Evolutionary conservation across 352 stramenopile species (phyloP), one percentile per base, ranked within the genome.

Genomic region (Globisporangium okanoganense): DNA sequence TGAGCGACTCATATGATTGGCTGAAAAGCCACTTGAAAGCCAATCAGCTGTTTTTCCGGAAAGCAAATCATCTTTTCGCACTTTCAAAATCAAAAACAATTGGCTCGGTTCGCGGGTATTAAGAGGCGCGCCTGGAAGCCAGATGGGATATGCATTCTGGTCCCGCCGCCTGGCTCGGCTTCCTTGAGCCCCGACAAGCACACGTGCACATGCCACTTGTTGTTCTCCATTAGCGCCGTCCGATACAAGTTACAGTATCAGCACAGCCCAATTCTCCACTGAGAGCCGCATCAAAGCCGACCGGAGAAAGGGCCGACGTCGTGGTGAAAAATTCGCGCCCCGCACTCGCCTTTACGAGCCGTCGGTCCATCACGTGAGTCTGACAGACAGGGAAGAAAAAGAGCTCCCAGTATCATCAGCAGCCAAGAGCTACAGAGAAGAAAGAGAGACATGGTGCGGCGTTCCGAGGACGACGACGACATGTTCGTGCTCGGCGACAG

Each of bases 401-500:
- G 36, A 41, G 36, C 36, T 9, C 36, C 36, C 36, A 41, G 4
- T 35, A 35, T 35, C 29, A 35, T 8, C 29, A 35, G 7, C 3
- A 35, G 29, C 36, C 12, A 41, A 9, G 36, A 41, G 36, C 36
- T 41, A 41, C 36, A 41, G 2, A 53, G 25, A 53, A 50, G 43
- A 27, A 52, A 22, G 47, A 31, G n/a, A n/a, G n/a, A 29, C 14
- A 53, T 29, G 14, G 7, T 5, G 24, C 24, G 41, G 41, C n/a
- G 7, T 9, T 22, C 41, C 12, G n/a, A 25, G 8, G 16, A 14
- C 4, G 27, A 58, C 33, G 70, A 66, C 36, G 70, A 67, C 51
- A 75, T 81, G 67, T 78, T 78, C 51, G 72, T 66, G 25, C 44
- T 66, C n/a, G n/a, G n/a, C 18, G 51, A 58, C 24, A 59, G 66